A percentile compares a stretch with the other conserved stretches of the same genome.
These are phyloP conservation scores for Dipsacomyces acuminosporus DNA, from an alignment of 371 early-diverging fungal species.

Conservation along the genomic window DNA sequence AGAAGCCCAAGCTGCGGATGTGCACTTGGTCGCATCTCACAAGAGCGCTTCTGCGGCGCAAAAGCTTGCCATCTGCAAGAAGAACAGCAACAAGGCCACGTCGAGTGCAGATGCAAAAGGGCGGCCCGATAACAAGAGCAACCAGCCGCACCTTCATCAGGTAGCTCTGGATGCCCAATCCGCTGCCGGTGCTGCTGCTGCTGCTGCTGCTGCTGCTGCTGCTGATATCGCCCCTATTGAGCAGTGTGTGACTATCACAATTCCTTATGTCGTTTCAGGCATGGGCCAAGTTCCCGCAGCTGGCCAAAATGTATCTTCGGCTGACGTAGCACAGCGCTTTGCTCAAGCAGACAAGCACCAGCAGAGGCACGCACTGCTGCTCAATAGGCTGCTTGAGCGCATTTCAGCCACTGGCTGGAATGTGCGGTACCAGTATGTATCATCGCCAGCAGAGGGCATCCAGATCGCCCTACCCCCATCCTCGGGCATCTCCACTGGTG, in stretches of 20 bases:
- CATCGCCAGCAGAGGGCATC: conserved; percentile 8
- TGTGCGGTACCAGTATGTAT: conserved; percentile 17
- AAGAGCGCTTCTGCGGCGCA: background rate
- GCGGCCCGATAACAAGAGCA: background rate
- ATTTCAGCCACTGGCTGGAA: conserved; percentile 29
- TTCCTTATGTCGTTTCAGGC: conserved; percentile 14
- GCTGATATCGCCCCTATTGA: conserved; percentile 8
- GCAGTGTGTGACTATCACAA: conserved; percentile 27
- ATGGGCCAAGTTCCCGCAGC: background rate
- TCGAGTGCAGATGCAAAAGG: background rate
- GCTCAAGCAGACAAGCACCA: conserved; percentile 10
- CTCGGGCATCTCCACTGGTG: conserved; percentile 27
- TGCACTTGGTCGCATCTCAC: too few relatives aligned
- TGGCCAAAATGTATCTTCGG: conserved; percentile 1
- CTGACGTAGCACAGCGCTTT: conserved; percentile 15
- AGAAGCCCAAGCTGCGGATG: background rate
- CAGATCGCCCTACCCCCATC: conserved; percentile 31
- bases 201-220: too few relatives aligned
- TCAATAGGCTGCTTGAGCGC: conserved; percentile 26
- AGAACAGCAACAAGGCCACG: too few relatives aligned
- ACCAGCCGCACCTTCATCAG: too few relatives aligned
- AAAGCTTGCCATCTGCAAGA: background rate
- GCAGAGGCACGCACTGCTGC: conserved; percentile 18
- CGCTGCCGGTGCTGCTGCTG: too few relatives aligned
- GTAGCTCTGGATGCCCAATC: conserved; percentile 8